Evolutionary conservation across 495 filamentous ascomycete genomes (phyloP).

Genomic region (Barbatosphaeria neglecta): DNA sequence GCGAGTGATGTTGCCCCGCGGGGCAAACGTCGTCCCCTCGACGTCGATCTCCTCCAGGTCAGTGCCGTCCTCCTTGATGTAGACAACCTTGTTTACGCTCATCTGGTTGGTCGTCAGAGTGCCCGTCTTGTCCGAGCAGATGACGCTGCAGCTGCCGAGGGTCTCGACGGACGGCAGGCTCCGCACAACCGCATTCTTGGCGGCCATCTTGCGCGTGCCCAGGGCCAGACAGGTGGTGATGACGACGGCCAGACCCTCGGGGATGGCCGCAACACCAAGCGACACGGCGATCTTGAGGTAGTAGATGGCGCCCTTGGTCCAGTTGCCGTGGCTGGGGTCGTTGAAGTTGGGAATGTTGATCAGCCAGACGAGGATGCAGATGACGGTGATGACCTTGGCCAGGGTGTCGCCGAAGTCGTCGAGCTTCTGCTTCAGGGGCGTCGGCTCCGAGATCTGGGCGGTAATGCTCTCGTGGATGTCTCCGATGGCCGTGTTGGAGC

Average conservation of each 20-base stretch:
- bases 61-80: constrained; percentile 58
- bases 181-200: constrained; percentile 92
- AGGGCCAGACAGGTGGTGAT: constrained; percentile 95
- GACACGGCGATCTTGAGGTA: constrained; percentile 99
- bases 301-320: constrained; percentile 98
- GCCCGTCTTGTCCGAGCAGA: constrained; percentile 99
- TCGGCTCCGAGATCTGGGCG: constrained; percentile 94
- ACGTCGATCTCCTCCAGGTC: constrained; percentile 81
- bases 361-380: constrained; percentile 92
- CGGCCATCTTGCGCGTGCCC: constrained; percentile 95
- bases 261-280: constrained; percentile 94
- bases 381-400: constrained; percentile 95
- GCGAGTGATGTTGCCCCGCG: constrained; percentile 58
- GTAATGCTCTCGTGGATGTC: constrained; percentile 99
- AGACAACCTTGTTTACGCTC: constrained; percentile 91
- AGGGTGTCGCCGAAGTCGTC: constrained; percentile 96
- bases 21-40: constrained; percentile 88
- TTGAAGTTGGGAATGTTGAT: constrained; percentile 98
- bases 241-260: constrained; percentile 92
- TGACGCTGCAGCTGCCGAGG: constrained; percentile 95
- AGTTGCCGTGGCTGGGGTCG: constrained; percentile 83
- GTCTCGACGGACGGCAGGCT: constrained; percentile 97
- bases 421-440: constrained; percentile 94
- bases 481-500: constrained; percentile 85
- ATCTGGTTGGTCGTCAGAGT: constrained; percentile 99